Conservation (phyloP, 2,329 filamentous ascomycete genomes). For the Fusarium proliferatum region DNA sequence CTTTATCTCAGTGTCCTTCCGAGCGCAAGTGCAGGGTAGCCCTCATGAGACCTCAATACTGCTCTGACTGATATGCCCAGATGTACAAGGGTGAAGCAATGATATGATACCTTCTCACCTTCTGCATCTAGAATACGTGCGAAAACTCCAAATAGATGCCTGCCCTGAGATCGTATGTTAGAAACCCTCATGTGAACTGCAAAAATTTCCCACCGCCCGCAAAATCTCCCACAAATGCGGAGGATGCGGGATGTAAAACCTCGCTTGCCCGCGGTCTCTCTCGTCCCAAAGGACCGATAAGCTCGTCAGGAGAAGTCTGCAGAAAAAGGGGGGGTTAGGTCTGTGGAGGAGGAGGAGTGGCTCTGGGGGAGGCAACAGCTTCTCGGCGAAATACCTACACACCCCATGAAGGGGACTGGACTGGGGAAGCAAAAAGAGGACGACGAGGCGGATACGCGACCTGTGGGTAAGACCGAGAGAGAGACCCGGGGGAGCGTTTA, state of each 20-base stretch:
- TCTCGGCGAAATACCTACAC: conserved; percentile 3
- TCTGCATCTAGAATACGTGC: neutral
- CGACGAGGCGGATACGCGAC: neutral
- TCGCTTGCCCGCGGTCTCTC: conserved; percentile 23
- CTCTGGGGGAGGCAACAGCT: conserved; percentile 25
- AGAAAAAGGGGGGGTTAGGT: conserved; percentile 2
- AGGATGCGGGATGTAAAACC: conserved; percentile 28
- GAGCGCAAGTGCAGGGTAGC: neutral
- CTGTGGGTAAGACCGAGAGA: conserved; percentile 28
- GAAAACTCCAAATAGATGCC: neutral
- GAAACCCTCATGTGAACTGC: conserved; percentile 6
- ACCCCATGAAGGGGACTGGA: conserved; percentile 2
- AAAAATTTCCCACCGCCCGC: conserved; percentile 9
- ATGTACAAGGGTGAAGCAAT: neutral
- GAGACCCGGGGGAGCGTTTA: conserved; percentile 9
- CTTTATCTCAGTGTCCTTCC: neutral
- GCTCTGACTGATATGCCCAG: neutral
- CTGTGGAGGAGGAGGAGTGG: conserved; percentile 26
- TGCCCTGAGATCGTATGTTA: conserved; percentile 13
- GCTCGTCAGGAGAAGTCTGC: conserved; percentile 10
- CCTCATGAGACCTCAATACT: accelerated
- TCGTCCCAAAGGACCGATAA: conserved; percentile 29
- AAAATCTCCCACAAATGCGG: conserved; percentile 19
- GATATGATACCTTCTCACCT: neutral
- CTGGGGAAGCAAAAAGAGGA: conserved; percentile 8